These are phyloP conservation scores for Podospora australis DNA, from an alignment of 495 filamentous ascomycete species.

Conservation along the genomic window DNA sequence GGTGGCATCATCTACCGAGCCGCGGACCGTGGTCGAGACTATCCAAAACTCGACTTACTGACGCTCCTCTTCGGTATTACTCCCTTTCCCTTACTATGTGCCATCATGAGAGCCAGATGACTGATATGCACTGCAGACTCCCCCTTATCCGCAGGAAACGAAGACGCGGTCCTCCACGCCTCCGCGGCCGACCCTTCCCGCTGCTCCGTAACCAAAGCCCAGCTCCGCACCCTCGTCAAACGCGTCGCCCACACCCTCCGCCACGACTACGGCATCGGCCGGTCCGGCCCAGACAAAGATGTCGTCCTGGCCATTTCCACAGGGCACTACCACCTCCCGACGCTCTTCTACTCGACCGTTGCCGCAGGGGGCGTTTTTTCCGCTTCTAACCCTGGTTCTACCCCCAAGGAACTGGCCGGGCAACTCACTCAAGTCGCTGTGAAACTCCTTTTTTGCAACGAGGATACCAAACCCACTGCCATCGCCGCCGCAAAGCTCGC, in stretches of 20 bases:
- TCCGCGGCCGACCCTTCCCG: slow-evolving; percentile 41
- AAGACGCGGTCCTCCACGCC: slow-evolving; percentile 23
- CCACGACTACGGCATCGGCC: slow-evolving; percentile 41
- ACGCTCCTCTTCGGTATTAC: slow-evolving; percentile 13
- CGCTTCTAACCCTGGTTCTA: slow-evolving; percentile 36
- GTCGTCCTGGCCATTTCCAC: slow-evolving; percentile 45
- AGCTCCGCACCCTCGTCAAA: slow-evolving; percentile 36
- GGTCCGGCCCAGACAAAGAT: slow-evolving; percentile 41
- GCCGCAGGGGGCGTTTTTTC: slow-evolving; percentile 47
- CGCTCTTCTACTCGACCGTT: slow-evolving; percentile 43
- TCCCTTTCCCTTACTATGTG: neutral
- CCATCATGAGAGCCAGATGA: neutral
- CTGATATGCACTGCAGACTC: slow-evolving; percentile 4
- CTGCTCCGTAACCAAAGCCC: slow-evolving; percentile 42
- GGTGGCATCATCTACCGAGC: slow-evolving; percentile 96
- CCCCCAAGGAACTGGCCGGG: slow-evolving; percentile 34
- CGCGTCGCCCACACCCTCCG: slow-evolving; percentile 43
- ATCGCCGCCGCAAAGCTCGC: slow-evolving; percentile 52
- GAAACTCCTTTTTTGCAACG: slow-evolving; percentile 48
- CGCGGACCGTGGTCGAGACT: slow-evolving; percentile 31
- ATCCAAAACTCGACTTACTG: slow-evolving; percentile 10
- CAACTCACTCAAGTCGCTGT: slow-evolving; percentile 41
- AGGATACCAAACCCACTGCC: slow-evolving; percentile 46
- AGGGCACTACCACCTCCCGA: slow-evolving; percentile 41
- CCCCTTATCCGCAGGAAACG: slow-evolving; percentile 8